phyloP scores from a whole-genome alignment of 805 yeast species.

The Candida loeiensis region DNA sequence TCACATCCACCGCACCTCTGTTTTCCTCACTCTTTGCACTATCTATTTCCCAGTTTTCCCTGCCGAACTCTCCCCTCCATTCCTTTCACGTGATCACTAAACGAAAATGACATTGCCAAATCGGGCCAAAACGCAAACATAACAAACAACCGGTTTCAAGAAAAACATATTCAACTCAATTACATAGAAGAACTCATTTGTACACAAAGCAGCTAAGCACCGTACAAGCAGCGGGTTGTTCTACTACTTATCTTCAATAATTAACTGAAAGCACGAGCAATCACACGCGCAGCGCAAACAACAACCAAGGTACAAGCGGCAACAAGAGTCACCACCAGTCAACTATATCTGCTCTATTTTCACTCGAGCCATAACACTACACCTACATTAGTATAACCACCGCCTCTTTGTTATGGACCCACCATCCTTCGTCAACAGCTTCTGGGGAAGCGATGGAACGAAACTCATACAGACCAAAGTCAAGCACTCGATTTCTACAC shows the following conservation, averaged over 20 bases:
- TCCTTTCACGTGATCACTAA: background rate
- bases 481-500: constrained; percentile 56
- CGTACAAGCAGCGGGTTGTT: no score
- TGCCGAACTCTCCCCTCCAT: background rate
- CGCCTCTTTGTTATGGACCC: background rate
- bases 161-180: background rate
- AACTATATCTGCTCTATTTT: no score
- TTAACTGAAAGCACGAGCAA: background rate
- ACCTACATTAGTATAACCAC: background rate
- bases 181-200: no score
- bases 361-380: background rate
- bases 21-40: no score
- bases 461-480: constrained; percentile 52
- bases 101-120: background rate
- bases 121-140: constrained; percentile 1
- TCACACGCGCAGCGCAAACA: no score
- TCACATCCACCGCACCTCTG: background rate
- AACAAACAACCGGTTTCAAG: background rate
- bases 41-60: background rate
- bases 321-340: background rate
- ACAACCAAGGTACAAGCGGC: background rate
- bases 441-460: constrained; percentile 71
- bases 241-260: no score
- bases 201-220: no score
- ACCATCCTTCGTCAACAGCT: constrained; percentile 38